Evolutionary conservation across 768 basidiomycete species (phyloP), one percentile per base, ranked within the genome.

Genomic region (Candolleomyces efflorescens): DNA sequence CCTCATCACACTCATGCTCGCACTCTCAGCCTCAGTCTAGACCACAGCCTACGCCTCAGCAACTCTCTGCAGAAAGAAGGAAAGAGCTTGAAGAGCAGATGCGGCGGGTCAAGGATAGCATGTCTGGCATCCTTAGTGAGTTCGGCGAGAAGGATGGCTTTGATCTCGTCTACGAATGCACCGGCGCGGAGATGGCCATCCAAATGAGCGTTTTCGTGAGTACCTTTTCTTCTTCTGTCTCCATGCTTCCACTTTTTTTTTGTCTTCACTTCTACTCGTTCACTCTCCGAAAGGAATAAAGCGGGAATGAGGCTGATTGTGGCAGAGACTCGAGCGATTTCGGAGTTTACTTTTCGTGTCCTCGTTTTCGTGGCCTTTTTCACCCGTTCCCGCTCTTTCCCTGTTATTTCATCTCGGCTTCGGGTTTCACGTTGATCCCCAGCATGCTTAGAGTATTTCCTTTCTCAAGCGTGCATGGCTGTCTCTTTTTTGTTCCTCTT

Each of bases 161-260:
- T 73, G 94, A 97, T 70, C 78, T 91, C 67, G 88, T 98, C 50
- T 91, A 95, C 66, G 95, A 98, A 71, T 98, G 95, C 73, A 94
- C 94, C 12, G 95, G 95, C 60, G 93, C 92, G 2, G 94, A 96
- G 71, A 79, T 85, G 37, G 92, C 90, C 67, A 92, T 96, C 67
- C 93, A 96, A 69, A 87, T 92, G 84, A 87, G 90, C 52, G 81
- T 95, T 60, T 84, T 90, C 74, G 92, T 94, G 75, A 79, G 92
- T 80, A 13, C 54, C 43, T 44, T 56, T 51, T 3, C n/a, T 49
- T 36, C 54, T 37, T 39, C 37, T 55, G 56, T 38, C 39, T 60
- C 27, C 58, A 50, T 60, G 51, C 58, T 60, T 57, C 54, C 51
- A 36, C 38, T 57, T 53, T 46, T 41, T 44, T 26, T 24, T 36